These are phyloP conservation scores for Mercurialis annua DNA, from an alignment of 345 rosid genomes.

Conservation along the genomic window DNA sequence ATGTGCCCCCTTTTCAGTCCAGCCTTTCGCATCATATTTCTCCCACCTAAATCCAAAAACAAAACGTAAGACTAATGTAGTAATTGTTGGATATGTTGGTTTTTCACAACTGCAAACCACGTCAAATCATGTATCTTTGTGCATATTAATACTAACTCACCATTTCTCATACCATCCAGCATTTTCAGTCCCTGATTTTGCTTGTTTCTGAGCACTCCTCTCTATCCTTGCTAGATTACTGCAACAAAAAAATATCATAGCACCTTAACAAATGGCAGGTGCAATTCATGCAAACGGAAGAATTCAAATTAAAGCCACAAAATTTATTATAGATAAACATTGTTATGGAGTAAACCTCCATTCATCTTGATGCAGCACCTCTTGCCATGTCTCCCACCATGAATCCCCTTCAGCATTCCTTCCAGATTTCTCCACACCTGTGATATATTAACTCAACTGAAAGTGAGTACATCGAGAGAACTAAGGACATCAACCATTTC, in stretches of 20 bases:
- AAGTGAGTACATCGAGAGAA: constrained; percentile 6
- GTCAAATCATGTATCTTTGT: not conserved
- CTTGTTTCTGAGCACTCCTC: constrained; percentile 98
- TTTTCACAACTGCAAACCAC: not conserved
- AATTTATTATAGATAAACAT: not conserved
- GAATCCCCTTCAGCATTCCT: constrained; percentile 92
- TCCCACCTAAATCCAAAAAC: constrained; percentile 80
- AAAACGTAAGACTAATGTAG: not conserved
- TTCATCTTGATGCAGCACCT: constrained; percentile 95
- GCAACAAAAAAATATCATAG: constrained; percentile 25
- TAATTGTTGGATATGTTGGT: not conserved
- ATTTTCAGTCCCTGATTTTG: constrained; percentile 85
- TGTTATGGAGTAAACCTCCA: constrained; percentile 62
- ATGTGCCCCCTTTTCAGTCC: constrained; percentile 99
- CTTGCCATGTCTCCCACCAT: constrained; percentile 99
- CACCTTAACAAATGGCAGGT: constrained; percentile 4
- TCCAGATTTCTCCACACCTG: constrained; percentile 99
- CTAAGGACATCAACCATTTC: not conserved
- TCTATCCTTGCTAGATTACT: constrained; percentile 97
- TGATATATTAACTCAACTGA: constrained; percentile 22
- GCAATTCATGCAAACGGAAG: constrained; percentile 1
- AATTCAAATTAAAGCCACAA: not conserved
- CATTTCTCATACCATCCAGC: constrained; percentile 99
- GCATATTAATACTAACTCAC: constrained; percentile 40
- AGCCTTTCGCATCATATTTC: constrained; percentile 96